A percentile compares a stretch with the other conserved stretches of the same genome.
Evolutionary conservation across 345 rosid species (phyloP).

Genomic region (Citrus glauca): DNA sequence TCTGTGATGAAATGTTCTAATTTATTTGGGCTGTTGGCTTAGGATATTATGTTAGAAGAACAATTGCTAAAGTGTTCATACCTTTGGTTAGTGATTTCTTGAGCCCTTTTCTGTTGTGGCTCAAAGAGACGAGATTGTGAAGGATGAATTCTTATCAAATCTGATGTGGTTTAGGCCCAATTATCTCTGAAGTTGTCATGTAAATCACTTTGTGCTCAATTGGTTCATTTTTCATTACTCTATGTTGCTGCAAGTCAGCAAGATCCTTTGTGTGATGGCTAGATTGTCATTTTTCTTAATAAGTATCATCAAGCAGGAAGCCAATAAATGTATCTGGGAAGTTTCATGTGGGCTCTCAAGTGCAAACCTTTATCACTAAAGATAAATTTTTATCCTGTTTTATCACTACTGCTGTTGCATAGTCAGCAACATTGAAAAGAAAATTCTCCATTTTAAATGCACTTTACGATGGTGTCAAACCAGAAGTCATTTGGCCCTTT

Average conservation of each 20-base stretch:
- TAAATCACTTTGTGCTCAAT: not conserved
- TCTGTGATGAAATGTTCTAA: not conserved
- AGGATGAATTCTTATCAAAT: not conserved
- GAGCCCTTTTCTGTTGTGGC: not conserved
- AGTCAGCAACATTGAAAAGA: not conserved
- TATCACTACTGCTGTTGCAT: not conserved
- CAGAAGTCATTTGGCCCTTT: no score
- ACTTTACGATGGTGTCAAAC: not conserved
- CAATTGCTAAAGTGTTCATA: not conserved
- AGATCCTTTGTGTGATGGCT: not conserved
- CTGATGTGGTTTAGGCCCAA: not conserved
- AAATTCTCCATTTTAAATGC: not conserved
- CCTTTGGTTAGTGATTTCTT: not conserved
- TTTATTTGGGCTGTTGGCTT: not conserved
- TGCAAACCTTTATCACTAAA: not conserved
- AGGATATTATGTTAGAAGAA: not conserved
- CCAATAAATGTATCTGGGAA: not conserved
- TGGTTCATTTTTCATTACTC: not conserved
- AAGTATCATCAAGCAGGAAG: not conserved
- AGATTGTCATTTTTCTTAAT: not conserved
- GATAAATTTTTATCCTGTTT: not conserved
- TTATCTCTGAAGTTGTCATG: not conserved
- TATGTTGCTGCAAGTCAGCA: not conserved
- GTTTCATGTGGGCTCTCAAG: not conserved
- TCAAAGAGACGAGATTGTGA: not conserved